phyloP scores from a whole-genome alignment of 2,329 filamentous ascomycete genomes.

The Colletotrichum simmondsii region DNA sequence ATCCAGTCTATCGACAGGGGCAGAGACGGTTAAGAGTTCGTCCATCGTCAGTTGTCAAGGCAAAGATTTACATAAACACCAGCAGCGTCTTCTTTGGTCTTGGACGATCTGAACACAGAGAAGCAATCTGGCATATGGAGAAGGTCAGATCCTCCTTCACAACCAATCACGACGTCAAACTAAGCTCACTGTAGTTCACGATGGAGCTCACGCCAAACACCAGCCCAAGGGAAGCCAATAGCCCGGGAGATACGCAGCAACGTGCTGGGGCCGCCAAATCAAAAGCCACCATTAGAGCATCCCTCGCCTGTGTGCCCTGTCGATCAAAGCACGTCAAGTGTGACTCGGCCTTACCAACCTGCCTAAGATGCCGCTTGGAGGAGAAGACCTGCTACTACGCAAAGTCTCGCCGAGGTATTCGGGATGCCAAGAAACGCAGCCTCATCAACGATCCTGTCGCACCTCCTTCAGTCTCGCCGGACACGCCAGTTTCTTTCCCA shows the following conservation, averaged over 20 bases:
- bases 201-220: constrained; percentile 15
- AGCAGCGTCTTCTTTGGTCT: not conserved
- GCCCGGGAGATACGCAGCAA: constrained; percentile 8
- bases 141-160: not conserved
- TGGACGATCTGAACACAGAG: not conserved
- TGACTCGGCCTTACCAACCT: constrained; percentile 46
- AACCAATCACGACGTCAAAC: not conserved
- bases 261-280: constrained; percentile 36
- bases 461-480: constrained; percentile 17
- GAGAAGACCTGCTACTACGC: constrained; percentile 58
- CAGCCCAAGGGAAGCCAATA: constrained; percentile 18
- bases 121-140: not conserved
- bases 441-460: constrained; percentile 42
- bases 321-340: constrained; percentile 56
- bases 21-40: not conserved
- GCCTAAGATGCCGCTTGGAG: constrained; percentile 56
- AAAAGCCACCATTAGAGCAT: constrained; percentile 52
- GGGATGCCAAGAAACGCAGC: constrained; percentile 46
- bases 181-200: not conserved
- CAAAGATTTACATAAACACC: constrained; percentile 31
- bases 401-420: constrained; percentile 57
- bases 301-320: constrained; percentile 59
- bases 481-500: constrained; percentile 16
- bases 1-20: not conserved
- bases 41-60: not conserved